Evolutionary conservation across 179 eudicot genomes (phyloP).

Genomic region (Heliamphora pulchella): DNA sequence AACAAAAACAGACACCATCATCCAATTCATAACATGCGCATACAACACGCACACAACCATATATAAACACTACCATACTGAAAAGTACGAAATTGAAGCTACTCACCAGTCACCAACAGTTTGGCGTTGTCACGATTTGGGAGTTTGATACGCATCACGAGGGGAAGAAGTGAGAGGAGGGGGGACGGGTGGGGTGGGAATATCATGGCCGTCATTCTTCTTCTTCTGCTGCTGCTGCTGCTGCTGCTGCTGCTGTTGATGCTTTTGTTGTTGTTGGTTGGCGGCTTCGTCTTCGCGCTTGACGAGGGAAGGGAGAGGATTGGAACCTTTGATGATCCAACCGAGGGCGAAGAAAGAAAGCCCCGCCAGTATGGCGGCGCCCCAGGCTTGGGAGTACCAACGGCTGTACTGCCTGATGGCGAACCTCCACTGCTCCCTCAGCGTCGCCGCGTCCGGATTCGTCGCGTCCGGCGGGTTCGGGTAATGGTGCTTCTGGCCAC

Average conservation of each 20-base stretch:
- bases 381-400: conserved; percentile 99
- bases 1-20: background rate
- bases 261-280: too few relatives aligned
- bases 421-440: conserved; percentile 82
- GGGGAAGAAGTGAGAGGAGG: background rate
- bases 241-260: background rate
- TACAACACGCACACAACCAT: background rate
- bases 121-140: conserved; percentile 5
- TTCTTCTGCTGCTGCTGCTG: background rate
- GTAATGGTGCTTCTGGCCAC: conserved; percentile 32
- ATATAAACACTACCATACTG: too few relatives aligned
- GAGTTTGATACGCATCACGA: background rate
- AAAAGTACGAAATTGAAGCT: background rate
- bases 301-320: conserved; percentile 65
- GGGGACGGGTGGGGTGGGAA: background rate
- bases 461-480: conserved; percentile 66
- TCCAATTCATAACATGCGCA: background rate
- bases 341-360: conserved; percentile 90
- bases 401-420: conserved; percentile 78
- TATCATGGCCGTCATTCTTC: background rate
- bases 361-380: conserved; percentile 95
- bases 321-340: conserved; percentile 89
- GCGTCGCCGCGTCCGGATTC: conserved; percentile 70
- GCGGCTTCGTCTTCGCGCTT: background rate
- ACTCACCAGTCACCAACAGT: background rate